Evolutionary conservation across 306 rosid species (phyloP).

Genomic region (Luffa aegyptiaca): DNA sequence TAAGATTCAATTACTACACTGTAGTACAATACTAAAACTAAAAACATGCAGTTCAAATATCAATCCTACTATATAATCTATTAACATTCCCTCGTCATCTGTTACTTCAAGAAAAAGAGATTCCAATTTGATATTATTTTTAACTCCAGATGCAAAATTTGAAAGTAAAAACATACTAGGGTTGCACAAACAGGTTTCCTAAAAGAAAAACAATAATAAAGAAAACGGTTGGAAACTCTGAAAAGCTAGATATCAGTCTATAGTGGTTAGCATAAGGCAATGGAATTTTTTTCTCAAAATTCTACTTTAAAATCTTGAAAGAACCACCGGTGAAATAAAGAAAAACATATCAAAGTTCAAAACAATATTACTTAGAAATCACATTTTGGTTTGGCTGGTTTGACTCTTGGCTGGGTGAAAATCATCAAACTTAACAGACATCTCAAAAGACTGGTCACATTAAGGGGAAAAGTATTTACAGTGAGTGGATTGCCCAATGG

Average conservation of each 20-base stretch:
- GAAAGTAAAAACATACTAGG: not conserved
- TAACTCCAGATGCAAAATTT: not conserved
- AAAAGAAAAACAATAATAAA: not conserved
- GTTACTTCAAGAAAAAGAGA: not conserved
- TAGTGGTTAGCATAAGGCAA: not conserved
- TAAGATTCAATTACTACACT: not conserved
- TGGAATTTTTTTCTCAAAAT: not conserved
- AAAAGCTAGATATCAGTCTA: not conserved
- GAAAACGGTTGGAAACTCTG: not conserved
- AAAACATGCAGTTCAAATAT: not conserved
- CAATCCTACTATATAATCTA: not conserved
- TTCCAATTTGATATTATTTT: not conserved
- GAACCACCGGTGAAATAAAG: not conserved
- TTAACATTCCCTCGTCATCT: not conserved
- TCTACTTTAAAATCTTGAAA: not conserved
- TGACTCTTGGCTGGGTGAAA: not conserved
- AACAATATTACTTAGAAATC: not conserved
- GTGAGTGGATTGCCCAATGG: constrained; percentile 50
- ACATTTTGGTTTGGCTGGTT: not conserved
- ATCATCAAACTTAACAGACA: not conserved
- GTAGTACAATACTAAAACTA: not conserved
- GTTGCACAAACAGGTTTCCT: not conserved
- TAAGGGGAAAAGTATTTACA: constrained; percentile 26
- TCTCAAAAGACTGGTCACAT: not conserved
- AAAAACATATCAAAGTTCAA: not conserved